Evolutionary conservation across 768 basidiomycete genomes (phyloP).

Genomic region (Crepidotus variabilis): DNA sequence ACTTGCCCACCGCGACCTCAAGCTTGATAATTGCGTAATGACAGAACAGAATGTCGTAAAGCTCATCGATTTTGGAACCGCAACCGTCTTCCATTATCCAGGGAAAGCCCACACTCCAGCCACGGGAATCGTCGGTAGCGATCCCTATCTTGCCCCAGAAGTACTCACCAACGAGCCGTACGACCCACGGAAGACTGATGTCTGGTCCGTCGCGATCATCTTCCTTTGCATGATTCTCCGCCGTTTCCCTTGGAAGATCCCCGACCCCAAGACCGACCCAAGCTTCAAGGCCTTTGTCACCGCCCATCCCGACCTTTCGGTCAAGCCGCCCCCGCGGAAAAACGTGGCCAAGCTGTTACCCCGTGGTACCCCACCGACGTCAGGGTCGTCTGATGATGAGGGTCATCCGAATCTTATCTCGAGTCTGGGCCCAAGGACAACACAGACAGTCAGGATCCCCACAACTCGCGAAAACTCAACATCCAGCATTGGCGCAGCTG

Average conservation of each 20-base stretch:
- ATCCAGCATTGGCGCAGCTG: constrained; percentile 17
- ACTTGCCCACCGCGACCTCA: constrained; percentile 96
- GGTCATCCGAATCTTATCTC: constrained; percentile 2
- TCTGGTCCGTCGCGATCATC: constrained; percentile 98
- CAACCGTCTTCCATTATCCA: constrained; percentile 99
- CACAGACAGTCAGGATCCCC: constrained; percentile 23
- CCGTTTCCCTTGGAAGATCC: constrained; percentile 98
- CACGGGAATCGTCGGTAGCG: constrained; percentile 91
- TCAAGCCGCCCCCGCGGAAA: constrained; percentile 40
- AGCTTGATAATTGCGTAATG: constrained; percentile 99
- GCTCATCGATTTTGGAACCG: constrained; percentile 98
- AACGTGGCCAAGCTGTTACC: constrained; percentile 3
- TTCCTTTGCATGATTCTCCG: constrained; percentile 99
- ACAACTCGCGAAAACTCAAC: constrained; percentile 31
- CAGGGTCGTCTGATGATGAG: constrained; percentile 10
- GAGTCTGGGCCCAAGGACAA: constrained; percentile 18
- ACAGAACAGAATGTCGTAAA: constrained; percentile 93
- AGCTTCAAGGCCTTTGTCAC: constrained; percentile 90
- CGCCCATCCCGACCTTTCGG: constrained; percentile 83
- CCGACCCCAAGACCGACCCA: constrained; percentile 89
- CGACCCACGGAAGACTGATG: constrained; percentile 96
- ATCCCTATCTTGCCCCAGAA: constrained; percentile 98
- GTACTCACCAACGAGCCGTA: constrained; percentile 79
- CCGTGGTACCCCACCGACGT: constrained; percentile 2
- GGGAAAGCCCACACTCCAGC: constrained; percentile 80